Evolutionary conservation across 345 rosid genomes (phyloP).

Genomic region (Corymbia maculata): DNA sequence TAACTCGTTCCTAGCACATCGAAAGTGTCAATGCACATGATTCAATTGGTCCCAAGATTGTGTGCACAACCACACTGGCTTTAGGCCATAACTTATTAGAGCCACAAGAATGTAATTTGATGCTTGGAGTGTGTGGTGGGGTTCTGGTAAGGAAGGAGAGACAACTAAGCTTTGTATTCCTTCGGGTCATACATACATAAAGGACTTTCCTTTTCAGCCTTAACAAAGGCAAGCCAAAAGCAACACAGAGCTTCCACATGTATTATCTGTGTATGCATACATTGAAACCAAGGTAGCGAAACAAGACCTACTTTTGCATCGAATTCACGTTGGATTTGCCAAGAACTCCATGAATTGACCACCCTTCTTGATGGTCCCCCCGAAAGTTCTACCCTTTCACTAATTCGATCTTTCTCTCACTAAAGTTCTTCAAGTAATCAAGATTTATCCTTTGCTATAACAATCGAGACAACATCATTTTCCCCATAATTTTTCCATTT

Average conservation of each 20-base stretch:
- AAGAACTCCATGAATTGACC: neutral
- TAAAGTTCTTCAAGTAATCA: neutral
- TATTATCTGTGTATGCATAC: neutral
- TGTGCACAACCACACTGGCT: neutral
- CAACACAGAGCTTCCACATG: neutral
- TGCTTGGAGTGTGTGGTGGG: neutral
- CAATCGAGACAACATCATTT: neutral
- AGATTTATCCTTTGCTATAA: neutral
- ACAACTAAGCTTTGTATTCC: neutral
- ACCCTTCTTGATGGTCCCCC: neutral
- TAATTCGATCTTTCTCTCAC: neutral
- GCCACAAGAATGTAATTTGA: neutral
- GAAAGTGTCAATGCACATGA: neutral
- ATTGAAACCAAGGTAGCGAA: neutral
- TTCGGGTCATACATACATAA: neutral
- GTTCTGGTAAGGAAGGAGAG: neutral
- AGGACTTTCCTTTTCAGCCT: neutral
- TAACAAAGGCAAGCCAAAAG: neutral
- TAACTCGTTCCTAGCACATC: neutral
- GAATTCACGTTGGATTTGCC: neutral
- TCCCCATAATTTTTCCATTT: neutral
- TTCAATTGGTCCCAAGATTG: neutral
- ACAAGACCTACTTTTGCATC: neutral
- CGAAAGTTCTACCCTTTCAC: neutral
- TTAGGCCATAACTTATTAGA: neutral